Evolutionary conservation across 176 grass and related monocot genomes (phyloP).

Genomic region (Hyparrhenia diplandra): DNA sequence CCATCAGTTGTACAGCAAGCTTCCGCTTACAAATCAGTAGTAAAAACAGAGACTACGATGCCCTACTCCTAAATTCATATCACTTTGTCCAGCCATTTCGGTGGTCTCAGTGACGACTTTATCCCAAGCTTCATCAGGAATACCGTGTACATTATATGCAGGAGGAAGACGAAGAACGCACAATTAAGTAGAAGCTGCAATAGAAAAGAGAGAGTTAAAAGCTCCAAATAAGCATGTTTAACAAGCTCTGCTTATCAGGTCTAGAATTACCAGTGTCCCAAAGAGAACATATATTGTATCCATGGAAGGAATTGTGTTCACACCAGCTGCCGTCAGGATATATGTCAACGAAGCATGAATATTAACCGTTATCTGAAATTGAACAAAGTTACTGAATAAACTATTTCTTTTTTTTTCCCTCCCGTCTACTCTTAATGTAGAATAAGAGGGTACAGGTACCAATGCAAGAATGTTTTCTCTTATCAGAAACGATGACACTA

Average conservation of each 20-base stretch:
- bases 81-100: conserved; percentile 66
- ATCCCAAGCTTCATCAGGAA: conserved; percentile 80
- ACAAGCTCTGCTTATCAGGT: background rate
- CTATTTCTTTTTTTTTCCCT: background rate
- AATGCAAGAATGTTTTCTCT: conserved; percentile 90
- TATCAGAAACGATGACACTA: conserved; percentile 83
- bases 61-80: conserved; percentile 31
- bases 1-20: background rate
- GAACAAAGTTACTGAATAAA: conserved; percentile 17
- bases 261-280: conserved; percentile 67
- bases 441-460: conserved; percentile 48
- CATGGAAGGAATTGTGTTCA: conserved; percentile 79
- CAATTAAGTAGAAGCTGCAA: conserved; percentile 85
- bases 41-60: background rate
- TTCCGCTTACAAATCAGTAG: background rate
- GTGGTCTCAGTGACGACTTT: conserved; percentile 59
- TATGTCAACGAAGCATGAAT: conserved; percentile 86
- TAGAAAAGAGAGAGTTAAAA: conserved; percentile 8
- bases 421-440: conserved; percentile 1
- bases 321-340: conserved; percentile 59
- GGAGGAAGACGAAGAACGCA: conserved; percentile 79
- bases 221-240: background rate
- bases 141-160: conserved; percentile 80
- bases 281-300: conserved; percentile 79
- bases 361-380: conserved; percentile 86